Conservation (phyloP, 2,329 filamentous ascomycete genomes). For the Emericellopsis atlantica region DNA sequence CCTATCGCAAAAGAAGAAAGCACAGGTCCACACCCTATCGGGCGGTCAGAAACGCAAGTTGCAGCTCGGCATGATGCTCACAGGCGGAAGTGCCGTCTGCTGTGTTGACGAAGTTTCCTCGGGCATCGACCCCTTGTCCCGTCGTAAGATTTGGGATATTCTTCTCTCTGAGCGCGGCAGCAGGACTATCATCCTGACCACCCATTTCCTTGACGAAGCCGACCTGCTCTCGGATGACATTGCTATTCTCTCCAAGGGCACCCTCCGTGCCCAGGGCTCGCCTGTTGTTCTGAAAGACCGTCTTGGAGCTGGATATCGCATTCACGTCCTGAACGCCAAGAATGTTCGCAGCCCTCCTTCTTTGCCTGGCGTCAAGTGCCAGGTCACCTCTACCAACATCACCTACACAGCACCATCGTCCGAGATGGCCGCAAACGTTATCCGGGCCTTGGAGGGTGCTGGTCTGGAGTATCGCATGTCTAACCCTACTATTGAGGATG, state of each 20-base stretch:
- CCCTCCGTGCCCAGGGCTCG: constrained; percentile 53
- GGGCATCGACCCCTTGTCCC: constrained; percentile 59
- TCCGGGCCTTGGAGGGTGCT: constrained; percentile 49
- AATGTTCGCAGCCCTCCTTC: constrained; percentile 28
- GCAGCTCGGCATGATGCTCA: constrained; percentile 69
- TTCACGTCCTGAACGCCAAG: constrained; percentile 12
- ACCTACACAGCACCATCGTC: constrained; percentile 59
- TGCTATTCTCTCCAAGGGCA: constrained; percentile 55
- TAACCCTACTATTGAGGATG: constrained; percentile 60
- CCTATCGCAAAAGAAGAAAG: constrained; percentile 48
- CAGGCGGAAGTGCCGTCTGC: constrained; percentile 59
- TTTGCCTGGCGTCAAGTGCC: constrained; percentile 38
- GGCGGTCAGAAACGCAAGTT: constrained; percentile 68
- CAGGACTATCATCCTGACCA: constrained; percentile 58
- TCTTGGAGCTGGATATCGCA: constrained; percentile 33
- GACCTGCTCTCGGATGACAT: constrained; percentile 61
- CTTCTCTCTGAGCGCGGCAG: constrained; percentile 53
- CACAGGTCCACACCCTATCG: constrained; percentile 51
- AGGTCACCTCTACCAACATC: constrained; percentile 51
- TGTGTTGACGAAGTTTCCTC: constrained; percentile 65
- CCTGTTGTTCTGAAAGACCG: constrained; percentile 56
- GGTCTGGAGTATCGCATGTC: constrained; percentile 55
- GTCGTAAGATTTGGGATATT: constrained; percentile 39
- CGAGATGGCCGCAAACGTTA: constrained; percentile 53
- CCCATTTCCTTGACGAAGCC: constrained; percentile 67